phyloP scores from a whole-genome alignment of 2,329 filamentous ascomycete genomes.

The Trichophyton simii region DNA sequence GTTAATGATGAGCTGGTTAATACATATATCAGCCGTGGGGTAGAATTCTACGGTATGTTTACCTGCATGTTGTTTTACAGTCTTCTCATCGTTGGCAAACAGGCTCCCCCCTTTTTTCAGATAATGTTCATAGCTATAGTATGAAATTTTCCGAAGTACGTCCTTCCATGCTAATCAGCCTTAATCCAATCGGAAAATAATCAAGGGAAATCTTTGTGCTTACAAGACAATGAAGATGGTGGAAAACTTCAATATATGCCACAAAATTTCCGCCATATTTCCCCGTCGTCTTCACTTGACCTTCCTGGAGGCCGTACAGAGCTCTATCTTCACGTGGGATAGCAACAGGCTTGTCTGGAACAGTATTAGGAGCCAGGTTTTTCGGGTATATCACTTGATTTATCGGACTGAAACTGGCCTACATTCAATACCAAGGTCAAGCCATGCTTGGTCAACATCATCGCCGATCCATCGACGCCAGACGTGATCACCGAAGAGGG shows the following conservation, averaged over 20 bases:
- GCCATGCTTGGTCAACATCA: constrained; percentile 48
- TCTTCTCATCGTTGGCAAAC: constrained; percentile 44
- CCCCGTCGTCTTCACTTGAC: constrained; percentile 44
- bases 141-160: constrained; percentile 19
- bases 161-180: constrained; percentile 19
- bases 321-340: constrained; percentile 40
- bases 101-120: constrained; percentile 35
- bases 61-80: constrained; percentile 39
- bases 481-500: constrained; percentile 42
- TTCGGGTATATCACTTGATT: too few species aligned
- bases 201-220: neutral
- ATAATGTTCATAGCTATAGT: constrained; percentile 10
- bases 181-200: constrained; percentile 35
- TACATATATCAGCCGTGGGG: too few species aligned
- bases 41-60: neutral
- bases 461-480: constrained; percentile 40
- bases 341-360: constrained; percentile 35
- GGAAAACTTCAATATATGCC: constrained; percentile 11
- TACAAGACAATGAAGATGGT: constrained; percentile 20
- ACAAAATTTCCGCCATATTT: constrained; percentile 36
- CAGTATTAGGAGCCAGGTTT: constrained; percentile 2
- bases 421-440: constrained; percentile 41
- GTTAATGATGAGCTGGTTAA: too few species aligned
- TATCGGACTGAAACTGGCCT: constrained; percentile 11
- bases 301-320: constrained; percentile 38